These are phyloP conservation scores for Sclerotinia glacialis DNA, from an alignment of 2,329 filamentous ascomycete genomes.

Conservation along the genomic window DNA sequence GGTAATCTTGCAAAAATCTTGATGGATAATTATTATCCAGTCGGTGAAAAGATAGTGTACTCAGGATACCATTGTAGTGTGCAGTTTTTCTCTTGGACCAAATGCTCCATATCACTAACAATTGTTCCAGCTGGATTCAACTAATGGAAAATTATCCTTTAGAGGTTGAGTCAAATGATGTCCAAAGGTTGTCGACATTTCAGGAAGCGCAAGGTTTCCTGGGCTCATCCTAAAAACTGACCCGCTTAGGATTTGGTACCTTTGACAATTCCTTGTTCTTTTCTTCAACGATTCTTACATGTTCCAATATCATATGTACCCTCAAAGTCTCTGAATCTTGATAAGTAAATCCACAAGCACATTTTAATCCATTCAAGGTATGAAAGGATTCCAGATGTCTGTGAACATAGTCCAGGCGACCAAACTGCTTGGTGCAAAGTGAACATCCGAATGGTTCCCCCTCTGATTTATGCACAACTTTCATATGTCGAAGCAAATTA, in stretches of 20 bases:
- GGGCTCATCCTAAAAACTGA: not conserved
- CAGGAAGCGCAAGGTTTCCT: not conserved
- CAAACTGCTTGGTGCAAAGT: not conserved
- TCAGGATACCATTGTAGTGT: not conserved
- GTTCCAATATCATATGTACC: not conserved
- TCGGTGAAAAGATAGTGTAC: not conserved
- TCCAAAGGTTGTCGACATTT: not conserved
- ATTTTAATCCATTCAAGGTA: not conserved
- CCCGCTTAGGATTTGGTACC: not conserved
- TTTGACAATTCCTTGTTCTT: not conserved
- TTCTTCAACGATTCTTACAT: not conserved
- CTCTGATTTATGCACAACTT: not conserved
- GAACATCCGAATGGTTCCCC: not conserved
- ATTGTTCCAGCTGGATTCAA: too few species aligned
- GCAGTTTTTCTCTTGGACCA: not conserved
- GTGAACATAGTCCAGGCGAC: not conserved
- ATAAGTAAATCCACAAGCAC: not conserved
- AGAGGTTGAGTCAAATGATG: not conserved
- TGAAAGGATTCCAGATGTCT: not conserved
- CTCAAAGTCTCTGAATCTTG: not conserved
- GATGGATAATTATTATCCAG: not conserved
- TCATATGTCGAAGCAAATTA: not conserved
- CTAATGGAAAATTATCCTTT: too few species aligned
- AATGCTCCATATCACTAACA: too few species aligned
- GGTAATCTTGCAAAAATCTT: too few species aligned